Conservation (phyloP, 306 rosid genomes). For the Citrullus colocynthis region DNA sequence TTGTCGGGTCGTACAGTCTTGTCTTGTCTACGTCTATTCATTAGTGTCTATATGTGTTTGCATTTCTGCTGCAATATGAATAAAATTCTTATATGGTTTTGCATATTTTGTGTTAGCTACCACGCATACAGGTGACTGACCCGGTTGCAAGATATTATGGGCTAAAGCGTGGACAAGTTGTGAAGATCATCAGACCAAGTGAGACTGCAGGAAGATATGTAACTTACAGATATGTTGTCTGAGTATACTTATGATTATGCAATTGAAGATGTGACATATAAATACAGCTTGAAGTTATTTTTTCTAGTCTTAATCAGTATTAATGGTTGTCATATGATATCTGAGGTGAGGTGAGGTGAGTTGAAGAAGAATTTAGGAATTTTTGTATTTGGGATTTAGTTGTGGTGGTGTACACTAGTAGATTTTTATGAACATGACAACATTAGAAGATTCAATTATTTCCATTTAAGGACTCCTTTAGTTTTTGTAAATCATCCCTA, state of each 20-base stretch:
- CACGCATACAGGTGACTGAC: slow-evolving; percentile 72
- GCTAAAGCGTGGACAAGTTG: slow-evolving; percentile 87
- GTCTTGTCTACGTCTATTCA: neutral
- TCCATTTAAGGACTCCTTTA: neutral
- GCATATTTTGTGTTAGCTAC: slow-evolving; percentile 36
- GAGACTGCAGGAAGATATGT: slow-evolving; percentile 86
- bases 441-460: neutral
- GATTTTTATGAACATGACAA: neutral
- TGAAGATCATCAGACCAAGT: slow-evolving; percentile 68
- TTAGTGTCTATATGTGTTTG: neutral
- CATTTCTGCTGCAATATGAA: neutral
- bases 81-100: neutral
- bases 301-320: neutral
- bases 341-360: neutral
- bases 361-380: neutral
- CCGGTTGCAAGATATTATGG: slow-evolving; percentile 83
- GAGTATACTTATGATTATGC: neutral
- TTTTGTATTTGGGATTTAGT: neutral
- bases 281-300: neutral
- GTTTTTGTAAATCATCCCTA: neutral
- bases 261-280: neutral
- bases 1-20: too few relatives aligned
- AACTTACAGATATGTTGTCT: slow-evolving; percentile 67
- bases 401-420: neutral
- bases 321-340: neutral